Percentiles rank a stretch among this genome's conserved stretches.
Conservation (phyloP, 2,329 filamentous ascomycete species). For the Nannizziopsis barbatae region DNA sequence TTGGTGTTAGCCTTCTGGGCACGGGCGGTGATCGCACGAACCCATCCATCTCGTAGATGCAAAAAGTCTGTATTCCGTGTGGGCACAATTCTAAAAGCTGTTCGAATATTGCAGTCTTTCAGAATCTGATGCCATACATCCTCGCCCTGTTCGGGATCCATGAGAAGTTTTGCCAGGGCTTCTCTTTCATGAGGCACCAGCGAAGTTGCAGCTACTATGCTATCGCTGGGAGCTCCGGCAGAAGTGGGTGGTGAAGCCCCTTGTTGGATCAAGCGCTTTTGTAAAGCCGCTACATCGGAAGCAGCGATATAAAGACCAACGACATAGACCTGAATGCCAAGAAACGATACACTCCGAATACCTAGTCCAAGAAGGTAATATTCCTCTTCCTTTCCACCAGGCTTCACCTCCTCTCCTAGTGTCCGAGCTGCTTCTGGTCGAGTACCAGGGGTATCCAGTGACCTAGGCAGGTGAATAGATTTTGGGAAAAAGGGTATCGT, state of each 20-base stretch:
- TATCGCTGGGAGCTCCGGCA: conserved; percentile 29
- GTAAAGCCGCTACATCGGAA: conserved; percentile 67
- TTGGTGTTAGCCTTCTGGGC: conserved; percentile 48
- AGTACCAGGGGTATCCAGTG: conserved; percentile 23
- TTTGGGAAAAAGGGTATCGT: conserved; percentile 71
- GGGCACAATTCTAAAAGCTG: conserved; percentile 70
- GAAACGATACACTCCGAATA: conserved; percentile 77
- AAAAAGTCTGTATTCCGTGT: conserved; percentile 91
- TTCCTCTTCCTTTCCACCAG: conserved; percentile 46
- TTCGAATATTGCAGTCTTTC: conserved; percentile 56
- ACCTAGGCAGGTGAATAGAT: conserved; percentile 51
- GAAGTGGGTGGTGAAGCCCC: conserved; percentile 38
- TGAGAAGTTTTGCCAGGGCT: conserved; percentile 54
- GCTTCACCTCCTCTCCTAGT: conserved; percentile 30
- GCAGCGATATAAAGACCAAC: conserved; percentile 86
- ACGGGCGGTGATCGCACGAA: conserved; percentile 68
- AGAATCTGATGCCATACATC: conserved; percentile 65
- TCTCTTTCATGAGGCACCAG: conserved; percentile 74
- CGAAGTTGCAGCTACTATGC: conserved; percentile 61
- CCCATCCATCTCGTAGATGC: conserved; percentile 83
- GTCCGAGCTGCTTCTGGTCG: conserved; percentile 27
- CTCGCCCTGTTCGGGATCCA: conserved; percentile 58
- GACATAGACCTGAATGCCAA: conserved; percentile 86
- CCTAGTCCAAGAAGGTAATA: conserved; percentile 85
- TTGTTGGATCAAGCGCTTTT: conserved; percentile 62